Percentiles rank a stretch among this genome's conserved stretches.
Evolutionary conservation across 192 early-diverging fungal species (phyloP).

Genomic region (Linnemannia exigua): DNA sequence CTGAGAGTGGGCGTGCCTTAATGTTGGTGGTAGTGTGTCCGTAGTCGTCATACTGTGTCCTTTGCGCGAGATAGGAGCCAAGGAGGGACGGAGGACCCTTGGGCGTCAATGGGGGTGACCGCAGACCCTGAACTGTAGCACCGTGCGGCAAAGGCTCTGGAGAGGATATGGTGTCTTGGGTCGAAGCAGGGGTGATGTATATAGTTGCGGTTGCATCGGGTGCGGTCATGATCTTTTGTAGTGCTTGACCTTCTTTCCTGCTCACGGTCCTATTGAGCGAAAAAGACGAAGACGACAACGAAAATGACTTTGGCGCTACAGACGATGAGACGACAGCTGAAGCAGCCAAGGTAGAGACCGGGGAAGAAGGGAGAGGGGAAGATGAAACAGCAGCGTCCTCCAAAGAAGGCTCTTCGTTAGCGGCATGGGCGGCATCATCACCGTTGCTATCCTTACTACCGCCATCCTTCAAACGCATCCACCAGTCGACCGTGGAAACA

Average conservation of each 20-base stretch:
- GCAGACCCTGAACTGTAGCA: slow-evolving; percentile 3
- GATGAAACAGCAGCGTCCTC: neutral
- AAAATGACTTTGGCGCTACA: neutral
- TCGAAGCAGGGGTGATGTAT: neutral
- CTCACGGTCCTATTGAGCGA: neutral
- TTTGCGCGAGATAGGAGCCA: slow-evolving; percentile 1
- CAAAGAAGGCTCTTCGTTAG: neutral
- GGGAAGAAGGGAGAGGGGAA: neutral
- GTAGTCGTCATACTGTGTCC: neutral
- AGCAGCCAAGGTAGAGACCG: neutral
- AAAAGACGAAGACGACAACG: neutral
- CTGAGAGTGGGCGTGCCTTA: slow-evolving; percentile 26
- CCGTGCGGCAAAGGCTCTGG: neutral
- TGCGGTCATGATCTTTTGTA: slow-evolving; percentile 19
- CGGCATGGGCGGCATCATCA: neutral
- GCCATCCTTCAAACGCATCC: slow-evolving; percentile 25
- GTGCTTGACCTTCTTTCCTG: slow-evolving; percentile 14
- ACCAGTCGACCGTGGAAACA: slow-evolving; percentile 31
- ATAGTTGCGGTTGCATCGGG: slow-evolving; percentile 4
- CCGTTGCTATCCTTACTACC: neutral
- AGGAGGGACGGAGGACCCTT: slow-evolving; percentile 16
- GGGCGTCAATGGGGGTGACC: slow-evolving; percentile 45
- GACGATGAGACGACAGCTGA: neutral
- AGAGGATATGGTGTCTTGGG: neutral
- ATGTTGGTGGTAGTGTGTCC: neutral